Base-by-base conservation (phyloP, 768 basidiomycete species). In the Lyophyllum shimeji region DNA sequence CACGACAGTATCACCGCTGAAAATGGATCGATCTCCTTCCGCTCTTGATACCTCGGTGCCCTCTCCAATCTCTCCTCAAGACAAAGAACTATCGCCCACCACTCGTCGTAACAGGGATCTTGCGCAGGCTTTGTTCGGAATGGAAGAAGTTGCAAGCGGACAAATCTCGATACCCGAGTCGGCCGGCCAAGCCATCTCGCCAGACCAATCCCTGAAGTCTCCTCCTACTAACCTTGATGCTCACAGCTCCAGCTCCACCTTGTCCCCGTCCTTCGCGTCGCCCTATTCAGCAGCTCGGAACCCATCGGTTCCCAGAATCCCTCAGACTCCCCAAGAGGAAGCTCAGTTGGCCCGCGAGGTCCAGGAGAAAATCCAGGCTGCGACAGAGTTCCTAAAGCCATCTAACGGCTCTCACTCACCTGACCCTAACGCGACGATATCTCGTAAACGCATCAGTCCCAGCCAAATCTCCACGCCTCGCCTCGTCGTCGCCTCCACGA, bases 101-200 rank as follows among this genome's bases (percentile, higher is more conserved):
- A 80, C 83, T 42, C 83, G 84, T 54, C 79, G 85, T 51, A 86
- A 87, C 60, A 77, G 87, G 60, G 87, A 89, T 64, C 78, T 93
- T n/a, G 87, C 90, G 1, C 85, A 86, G 53, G 86, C 84, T 17
- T 72, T 93, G 40, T 91, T 93, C 62, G 89, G 87, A 17, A 69
- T 65, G 17, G 77, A 80, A 52, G 76, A 73, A 42, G 53, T 51
- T 24, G 65, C 68, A 53, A 58, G 48, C 29, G 63, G 59, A 18
- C 46, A 53, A 34, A 15, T 24, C 9, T 25, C 46, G 18, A 48
- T 50, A 21, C 40, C 27, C 13, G 55, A 58, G 40, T 21, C 34
- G 13, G 17, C 24, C n/a, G n/a, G 24, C 25, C 27, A 43, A 40
- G n/a, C n/a, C n/a, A 50, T 17, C 43, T 29, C 54, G 15, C 31